Percentiles rank a stretch among this genome's conserved stretches.
phyloP scores from a whole-genome alignment of 805 yeast species.

The Lipomyces sp. region DNA sequence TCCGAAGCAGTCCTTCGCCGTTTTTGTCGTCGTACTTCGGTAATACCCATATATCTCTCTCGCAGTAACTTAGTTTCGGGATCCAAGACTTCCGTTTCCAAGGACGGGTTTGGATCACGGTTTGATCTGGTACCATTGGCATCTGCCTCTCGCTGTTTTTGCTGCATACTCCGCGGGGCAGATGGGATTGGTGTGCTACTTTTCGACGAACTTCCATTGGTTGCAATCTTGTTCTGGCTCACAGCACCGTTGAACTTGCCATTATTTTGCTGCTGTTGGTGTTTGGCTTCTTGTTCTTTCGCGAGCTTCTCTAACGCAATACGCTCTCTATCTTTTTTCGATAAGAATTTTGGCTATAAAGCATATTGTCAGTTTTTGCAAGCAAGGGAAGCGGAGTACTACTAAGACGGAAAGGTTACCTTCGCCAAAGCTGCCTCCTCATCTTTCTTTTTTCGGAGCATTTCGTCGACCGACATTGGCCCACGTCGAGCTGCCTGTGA shows the following conservation, averaged over 20 bases:
- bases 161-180: conserved; percentile 4
- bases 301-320: conserved; percentile 42
- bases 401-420: conserved; percentile 14
- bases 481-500: conserved; percentile 20
- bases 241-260: background rate
- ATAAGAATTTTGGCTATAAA: conserved; percentile 51
- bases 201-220: conserved; percentile 11
- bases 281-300: conserved; percentile 12
- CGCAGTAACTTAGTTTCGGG: conserved; percentile 27
- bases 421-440: conserved; percentile 33
- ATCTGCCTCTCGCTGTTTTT: background rate
- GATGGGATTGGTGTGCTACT: background rate
- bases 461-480: conserved; percentile 45
- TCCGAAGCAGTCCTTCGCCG: conserved; percentile 35
- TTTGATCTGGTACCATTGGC: background rate
- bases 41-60: conserved; percentile 33
- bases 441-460: conserved; percentile 38
- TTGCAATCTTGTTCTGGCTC: conserved; percentile 2
- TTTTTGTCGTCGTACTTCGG: conserved; percentile 20
- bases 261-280: conserved; percentile 3
- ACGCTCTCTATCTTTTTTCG: conserved; percentile 53
- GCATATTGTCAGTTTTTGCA: conserved; percentile 2
- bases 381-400: background rate
- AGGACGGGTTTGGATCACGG: background rate
- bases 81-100: conserved; percentile 8